Percentiles rank a stretch among this genome's conserved stretches.
Evolutionary conservation across 371 early-diverging fungal species (phyloP).

Genomic region (Capniomyces stellatus): DNA sequence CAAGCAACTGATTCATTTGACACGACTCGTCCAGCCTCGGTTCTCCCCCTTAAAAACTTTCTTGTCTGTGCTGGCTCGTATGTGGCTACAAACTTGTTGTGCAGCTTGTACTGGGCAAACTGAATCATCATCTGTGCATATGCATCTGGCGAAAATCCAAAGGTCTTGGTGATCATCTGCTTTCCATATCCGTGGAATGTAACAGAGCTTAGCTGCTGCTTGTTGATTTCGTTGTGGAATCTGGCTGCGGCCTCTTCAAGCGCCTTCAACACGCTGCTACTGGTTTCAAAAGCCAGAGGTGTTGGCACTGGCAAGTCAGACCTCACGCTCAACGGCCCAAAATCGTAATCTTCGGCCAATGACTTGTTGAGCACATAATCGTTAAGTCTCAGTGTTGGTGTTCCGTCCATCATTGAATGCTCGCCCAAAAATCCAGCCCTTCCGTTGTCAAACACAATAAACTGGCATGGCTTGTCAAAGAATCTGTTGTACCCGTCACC

Average conservation of each 20-base stretch:
- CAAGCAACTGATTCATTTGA: conserved; percentile 59
- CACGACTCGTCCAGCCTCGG: conserved; percentile 85
- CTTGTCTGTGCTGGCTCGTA: conserved; percentile 87
- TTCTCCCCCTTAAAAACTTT: conserved; percentile 80
- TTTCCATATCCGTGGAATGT: conserved; percentile 78
- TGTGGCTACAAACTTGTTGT: conserved; percentile 57
- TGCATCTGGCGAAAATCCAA: conserved; percentile 69
- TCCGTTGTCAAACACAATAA: conserved; percentile 89
- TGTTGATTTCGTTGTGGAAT: conserved; percentile 47
- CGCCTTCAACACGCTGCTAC: conserved; percentile 28
- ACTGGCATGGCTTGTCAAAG: conserved; percentile 85
- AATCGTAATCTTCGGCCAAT: conserved; percentile 25
- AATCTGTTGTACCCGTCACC: conserved; percentile 86
- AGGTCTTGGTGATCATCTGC: conserved; percentile 63
- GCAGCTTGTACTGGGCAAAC: conserved; percentile 82
- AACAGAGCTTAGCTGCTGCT: conserved; percentile 65
- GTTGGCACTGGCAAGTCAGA: conserved; percentile 38
- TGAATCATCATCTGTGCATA: conserved; percentile 91
- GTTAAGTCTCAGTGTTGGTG: conserved; percentile 62
- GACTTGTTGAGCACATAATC: conserved; percentile 29
- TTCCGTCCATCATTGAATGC: conserved; percentile 95
- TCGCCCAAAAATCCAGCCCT: conserved; percentile 89
- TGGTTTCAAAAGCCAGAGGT: conserved; percentile 46
- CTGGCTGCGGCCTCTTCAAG: conserved; percentile 40
- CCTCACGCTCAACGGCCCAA: conserved; percentile 27